phyloP scores from a whole-genome alignment of 2,329 filamentous ascomycete species.

The Aureobasidium lini region DNA sequence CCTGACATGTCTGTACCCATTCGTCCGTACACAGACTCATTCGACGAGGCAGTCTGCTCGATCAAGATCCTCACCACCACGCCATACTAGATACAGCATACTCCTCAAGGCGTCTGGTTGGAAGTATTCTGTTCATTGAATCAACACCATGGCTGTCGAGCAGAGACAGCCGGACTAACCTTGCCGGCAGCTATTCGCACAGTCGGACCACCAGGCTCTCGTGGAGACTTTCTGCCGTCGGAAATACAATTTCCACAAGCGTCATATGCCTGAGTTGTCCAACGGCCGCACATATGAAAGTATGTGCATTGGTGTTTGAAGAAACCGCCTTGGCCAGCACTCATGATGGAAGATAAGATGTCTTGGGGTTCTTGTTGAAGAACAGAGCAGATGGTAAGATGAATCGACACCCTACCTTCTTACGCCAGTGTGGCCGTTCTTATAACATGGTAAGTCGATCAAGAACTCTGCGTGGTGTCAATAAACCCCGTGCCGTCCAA shows the following conservation, averaged over 20 bases:
- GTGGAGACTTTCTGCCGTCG: background rate
- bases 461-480: background rate
- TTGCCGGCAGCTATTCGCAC: background rate
- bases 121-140: background rate
- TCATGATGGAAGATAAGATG: background rate
- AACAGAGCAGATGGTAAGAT: background rate
- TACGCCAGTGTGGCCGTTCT: background rate
- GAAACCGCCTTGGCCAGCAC: background rate
- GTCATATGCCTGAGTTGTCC: constrained; percentile 9
- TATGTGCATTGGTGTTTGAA: constrained; percentile 4
- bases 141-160: background rate
- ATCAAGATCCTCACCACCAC: too few species aligned
- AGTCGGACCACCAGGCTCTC: background rate
- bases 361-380: background rate
- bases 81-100: background rate
- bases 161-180: background rate
- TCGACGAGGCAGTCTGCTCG: too few species aligned
- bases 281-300: background rate
- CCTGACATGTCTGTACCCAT: background rate
- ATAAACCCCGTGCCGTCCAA: background rate
- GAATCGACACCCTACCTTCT: background rate
- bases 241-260: constrained; percentile 20
- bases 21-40: too few species aligned
- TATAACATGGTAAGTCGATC: background rate
- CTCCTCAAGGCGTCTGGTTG: background rate